Evolutionary conservation across 805 yeast genomes (phyloP).

Genomic region (Metschnikowia similis): DNA sequence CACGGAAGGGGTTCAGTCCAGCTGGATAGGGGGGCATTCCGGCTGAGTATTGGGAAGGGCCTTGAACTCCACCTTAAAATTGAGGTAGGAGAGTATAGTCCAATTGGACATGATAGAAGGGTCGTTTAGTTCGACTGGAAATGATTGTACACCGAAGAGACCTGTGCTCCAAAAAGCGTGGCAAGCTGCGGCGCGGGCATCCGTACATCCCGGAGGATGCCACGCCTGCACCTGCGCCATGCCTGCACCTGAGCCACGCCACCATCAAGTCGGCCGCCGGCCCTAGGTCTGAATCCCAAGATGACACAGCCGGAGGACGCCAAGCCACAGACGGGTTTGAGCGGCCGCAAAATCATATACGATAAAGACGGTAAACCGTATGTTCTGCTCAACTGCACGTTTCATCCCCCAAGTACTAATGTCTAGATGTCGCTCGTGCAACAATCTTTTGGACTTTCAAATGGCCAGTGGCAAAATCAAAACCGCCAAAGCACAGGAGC

Average conservation of each 20-base stretch:
- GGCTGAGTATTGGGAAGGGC: no score
- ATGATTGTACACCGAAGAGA: no score
- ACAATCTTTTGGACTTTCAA: conserved; percentile 74
- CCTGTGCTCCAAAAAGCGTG: no score
- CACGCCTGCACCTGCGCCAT: no score
- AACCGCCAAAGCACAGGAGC: conserved; percentile 4
- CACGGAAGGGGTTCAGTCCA: no score
- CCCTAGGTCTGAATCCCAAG: background rate
- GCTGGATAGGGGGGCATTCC: no score
- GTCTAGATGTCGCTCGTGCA: conserved; percentile 79
- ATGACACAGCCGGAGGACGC: background rate
- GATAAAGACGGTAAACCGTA: conserved; percentile 94
- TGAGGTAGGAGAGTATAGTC: no score
- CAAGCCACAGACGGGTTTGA: conserved; percentile 46
- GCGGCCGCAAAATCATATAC: conserved; percentile 66
- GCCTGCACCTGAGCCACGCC: background rate
- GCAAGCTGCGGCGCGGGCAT: background rate
- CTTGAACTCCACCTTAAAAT: background rate
- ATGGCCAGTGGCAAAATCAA: conserved; percentile 39
- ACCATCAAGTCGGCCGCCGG: background rate
- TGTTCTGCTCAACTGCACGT: conserved; percentile 27
- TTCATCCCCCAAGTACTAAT: conserved; percentile 6
- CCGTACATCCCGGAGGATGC: background rate
- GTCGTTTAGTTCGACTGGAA: no score
- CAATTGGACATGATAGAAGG: no score